Conservation (phyloP, 768 basidiomycete species). For the Termitomyces titanicus region DNA sequence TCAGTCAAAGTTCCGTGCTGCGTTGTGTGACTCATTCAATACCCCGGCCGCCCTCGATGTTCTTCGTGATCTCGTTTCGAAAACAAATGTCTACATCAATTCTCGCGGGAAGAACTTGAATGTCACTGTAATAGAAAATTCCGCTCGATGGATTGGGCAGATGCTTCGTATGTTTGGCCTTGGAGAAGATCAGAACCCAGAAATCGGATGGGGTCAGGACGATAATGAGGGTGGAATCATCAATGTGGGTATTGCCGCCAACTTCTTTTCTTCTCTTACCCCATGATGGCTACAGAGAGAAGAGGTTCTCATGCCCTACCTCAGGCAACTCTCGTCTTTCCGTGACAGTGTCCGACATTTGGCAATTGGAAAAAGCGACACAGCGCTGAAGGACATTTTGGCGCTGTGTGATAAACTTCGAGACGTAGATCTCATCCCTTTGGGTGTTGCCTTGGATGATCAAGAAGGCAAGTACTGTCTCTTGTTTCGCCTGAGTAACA, state of each 20-base stretch:
- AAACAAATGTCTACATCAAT: conserved; percentile 86
- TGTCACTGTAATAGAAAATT: conserved; percentile 57
- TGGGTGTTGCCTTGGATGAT: conserved; percentile 96
- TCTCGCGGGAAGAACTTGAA: conserved; percentile 55
- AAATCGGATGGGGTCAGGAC: conserved; percentile 87
- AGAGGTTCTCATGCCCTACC: conserved; percentile 83
- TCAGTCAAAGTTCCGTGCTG: conserved; percentile 75
- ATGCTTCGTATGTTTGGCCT: conserved; percentile 82
- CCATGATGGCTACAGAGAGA: conserved; percentile 56
- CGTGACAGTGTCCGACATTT: conserved; percentile 83
- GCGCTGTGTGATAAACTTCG: conserved; percentile 86
- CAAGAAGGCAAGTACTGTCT: conserved; percentile 67
- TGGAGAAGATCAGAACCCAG: conserved; percentile 59
- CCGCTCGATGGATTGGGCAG: conserved; percentile 64
- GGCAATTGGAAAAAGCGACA: conserved; percentile 69
- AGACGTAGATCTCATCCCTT: conserved; percentile 85
- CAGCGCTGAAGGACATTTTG: conserved; percentile 75
- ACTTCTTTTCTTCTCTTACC: conserved; percentile 5
- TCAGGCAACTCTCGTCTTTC: conserved; percentile 82
- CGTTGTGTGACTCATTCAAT: conserved; percentile 96
- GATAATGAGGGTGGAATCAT: conserved; percentile 38
- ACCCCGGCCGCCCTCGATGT: conserved; percentile 79
- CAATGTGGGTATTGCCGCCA: conserved; percentile 41
- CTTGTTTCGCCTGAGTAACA: background rate
- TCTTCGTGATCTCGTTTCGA: conserved; percentile 78